phyloP scores from a whole-genome alignment of 257 asterid genomes.

The Nicotiana obtusifolia region DNA sequence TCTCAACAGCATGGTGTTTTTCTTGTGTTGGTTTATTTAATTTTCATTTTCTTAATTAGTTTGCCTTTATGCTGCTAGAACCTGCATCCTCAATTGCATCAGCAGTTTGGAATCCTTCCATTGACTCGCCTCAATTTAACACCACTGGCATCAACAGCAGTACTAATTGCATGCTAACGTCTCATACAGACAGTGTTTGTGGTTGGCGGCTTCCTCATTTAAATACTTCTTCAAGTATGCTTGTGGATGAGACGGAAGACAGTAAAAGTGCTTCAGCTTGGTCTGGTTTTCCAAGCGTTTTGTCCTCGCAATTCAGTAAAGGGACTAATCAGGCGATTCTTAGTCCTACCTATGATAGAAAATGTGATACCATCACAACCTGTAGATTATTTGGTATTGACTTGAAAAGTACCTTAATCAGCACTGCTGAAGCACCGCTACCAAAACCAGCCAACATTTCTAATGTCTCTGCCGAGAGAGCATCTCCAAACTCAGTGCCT shows the following conservation, averaged over 20 bases:
- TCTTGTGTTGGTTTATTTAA: neutral
- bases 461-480: constrained; percentile 29
- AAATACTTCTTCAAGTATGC: constrained; percentile 31
- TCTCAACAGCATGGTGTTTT: neutral
- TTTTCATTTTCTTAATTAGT: constrained; percentile 1
- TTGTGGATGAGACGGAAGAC: constrained; percentile 49
- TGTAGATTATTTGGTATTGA: constrained; percentile 85
- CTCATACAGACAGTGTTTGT: constrained; percentile 15
- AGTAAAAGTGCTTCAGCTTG: constrained; percentile 48
- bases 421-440: constrained; percentile 22
- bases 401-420: constrained; percentile 47
- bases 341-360: constrained; percentile 34
- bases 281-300: constrained; percentile 44
- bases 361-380: constrained; percentile 37
- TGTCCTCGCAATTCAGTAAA: constrained; percentile 25
- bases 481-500: constrained; percentile 26
- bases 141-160: constrained; percentile 20
- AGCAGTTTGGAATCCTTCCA: constrained; percentile 51
- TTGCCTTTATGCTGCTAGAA: constrained; percentile 25
- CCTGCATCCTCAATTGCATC: constrained; percentile 38
- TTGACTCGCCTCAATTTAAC: constrained; percentile 29
- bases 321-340: constrained; percentile 26
- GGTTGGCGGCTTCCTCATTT: constrained; percentile 19
- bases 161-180: constrained; percentile 10
- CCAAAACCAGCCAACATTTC: constrained; percentile 24